These are phyloP conservation scores for Aspergillus panamensis DNA, from an alignment of 495 filamentous ascomycete species.

Conservation along the genomic window DNA sequence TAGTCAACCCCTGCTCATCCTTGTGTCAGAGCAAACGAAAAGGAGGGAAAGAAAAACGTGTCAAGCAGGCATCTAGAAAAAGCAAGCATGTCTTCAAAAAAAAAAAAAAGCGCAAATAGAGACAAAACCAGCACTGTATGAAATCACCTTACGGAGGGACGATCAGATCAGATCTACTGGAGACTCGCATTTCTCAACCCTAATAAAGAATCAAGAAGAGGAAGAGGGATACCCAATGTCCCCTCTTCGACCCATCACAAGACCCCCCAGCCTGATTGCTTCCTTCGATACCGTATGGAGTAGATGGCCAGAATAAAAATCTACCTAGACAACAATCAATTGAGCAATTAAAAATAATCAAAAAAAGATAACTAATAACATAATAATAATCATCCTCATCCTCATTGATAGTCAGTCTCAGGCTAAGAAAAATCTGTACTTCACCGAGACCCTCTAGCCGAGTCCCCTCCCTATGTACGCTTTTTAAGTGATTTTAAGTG, in stretches of 20 bases:
- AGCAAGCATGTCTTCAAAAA: background rate
- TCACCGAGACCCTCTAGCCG: too few relatives aligned
- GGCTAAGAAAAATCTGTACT: too few relatives aligned
- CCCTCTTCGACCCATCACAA: conserved; percentile 2
- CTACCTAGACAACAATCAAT: too few relatives aligned
- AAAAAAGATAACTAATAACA: background rate
- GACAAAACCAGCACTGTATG: background rate
- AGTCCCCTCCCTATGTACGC: too few relatives aligned
- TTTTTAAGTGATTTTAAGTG: too few relatives aligned
- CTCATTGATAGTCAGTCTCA: too few relatives aligned
- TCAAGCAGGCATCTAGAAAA: conserved; percentile 4
- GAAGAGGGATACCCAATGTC: background rate
- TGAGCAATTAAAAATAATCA: background rate
- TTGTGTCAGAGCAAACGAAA: background rate
- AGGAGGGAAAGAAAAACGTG: conserved; percentile 9
- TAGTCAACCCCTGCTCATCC: background rate
- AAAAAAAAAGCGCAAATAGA: background rate
- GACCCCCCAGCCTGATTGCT: background rate
- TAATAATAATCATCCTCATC: background rate
- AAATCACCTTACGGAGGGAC: background rate
- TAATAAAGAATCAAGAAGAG: background rate
- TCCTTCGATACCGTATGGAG: too few relatives aligned
- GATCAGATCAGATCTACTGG: background rate
- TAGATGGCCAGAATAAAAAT: too few relatives aligned
- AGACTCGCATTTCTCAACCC: background rate